Evolutionary conservation across 768 basidiomycete genomes (phyloP).

Genomic region (Fistulinella prunicolor): DNA sequence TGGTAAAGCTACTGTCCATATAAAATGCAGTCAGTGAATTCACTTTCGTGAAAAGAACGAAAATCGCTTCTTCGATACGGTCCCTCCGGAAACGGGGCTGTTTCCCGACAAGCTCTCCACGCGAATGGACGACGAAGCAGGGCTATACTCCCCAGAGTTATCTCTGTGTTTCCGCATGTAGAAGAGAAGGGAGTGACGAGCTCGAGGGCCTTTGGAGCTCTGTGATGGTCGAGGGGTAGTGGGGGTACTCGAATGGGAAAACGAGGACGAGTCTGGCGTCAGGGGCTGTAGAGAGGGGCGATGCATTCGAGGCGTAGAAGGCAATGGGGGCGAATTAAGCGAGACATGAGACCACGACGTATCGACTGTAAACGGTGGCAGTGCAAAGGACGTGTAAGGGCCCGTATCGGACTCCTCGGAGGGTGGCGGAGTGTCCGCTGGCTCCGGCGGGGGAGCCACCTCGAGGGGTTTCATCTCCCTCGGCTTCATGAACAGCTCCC

Average conservation of each 20-base stretch:
- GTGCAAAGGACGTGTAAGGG: constrained; percentile 31
- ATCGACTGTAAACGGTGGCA: constrained; percentile 26
- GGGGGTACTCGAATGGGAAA: constrained; percentile 31
- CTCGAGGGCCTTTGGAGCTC: constrained; percentile 25
- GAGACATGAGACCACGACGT: constrained; percentile 20
- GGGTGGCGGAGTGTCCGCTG: constrained; percentile 15
- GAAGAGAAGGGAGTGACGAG: constrained; percentile 29
- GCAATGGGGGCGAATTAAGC: constrained; percentile 16
- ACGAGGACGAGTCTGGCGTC: constrained; percentile 30
- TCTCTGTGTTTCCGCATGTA: constrained; percentile 30
- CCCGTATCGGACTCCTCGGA: constrained; percentile 35
- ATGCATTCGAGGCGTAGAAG: constrained; percentile 22
- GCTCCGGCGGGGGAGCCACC: constrained; percentile 25
- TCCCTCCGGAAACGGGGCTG: constrained; percentile 3
- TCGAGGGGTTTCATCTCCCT: constrained; percentile 31
- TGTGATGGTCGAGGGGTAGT: constrained; percentile 26
- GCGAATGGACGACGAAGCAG: constrained; percentile 22
- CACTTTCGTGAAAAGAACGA: constrained; percentile 32
- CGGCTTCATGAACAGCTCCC: constrained; percentile 28
- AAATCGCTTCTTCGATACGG: constrained; percentile 26
- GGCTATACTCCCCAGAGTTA: constrained; percentile 18
- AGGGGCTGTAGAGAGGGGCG: constrained; percentile 28
- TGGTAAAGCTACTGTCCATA: constrained; percentile 13
- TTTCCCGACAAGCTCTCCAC: constrained; percentile 16
- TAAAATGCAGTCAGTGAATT: constrained; percentile 7